Base-by-base conservation (phyloP, 129 eudicot species). In the Chrysanthemum seticuspe region DNA sequence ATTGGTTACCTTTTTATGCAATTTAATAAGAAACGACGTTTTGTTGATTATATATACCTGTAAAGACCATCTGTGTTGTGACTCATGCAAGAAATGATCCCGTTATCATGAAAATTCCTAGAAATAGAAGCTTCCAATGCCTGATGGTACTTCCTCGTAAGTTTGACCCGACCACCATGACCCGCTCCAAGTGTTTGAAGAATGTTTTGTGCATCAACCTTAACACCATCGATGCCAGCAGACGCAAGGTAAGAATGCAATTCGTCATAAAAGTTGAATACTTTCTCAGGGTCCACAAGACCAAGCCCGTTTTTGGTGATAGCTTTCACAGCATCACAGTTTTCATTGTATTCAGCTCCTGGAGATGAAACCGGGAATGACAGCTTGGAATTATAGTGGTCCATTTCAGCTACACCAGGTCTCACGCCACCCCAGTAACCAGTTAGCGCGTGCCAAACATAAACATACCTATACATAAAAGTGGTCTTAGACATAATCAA, bases 401-500 rank as follows among this genome's bases (percentile, higher is more conserved):
- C 89, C 91, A 83, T 83, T 74, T 72, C 90, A 15, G 88, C 72
- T 15, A 74, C 82, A 44, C 89, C 95, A 7, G 95, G 98, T 53
- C 81, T 81, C 47, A 93, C 96, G 71, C 98, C 98, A 1, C 96
- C 98, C 96, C 96, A 93, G 59, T 93, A 93, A 23, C 98, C 98
- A 0, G 87, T 75, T 69, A 93, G 31, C 3, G 98, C 98, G 71
- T 93, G 98, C 98, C 98, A 93, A 59, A 93, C 90, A 71, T 89
- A 93, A 16, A 85, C 96, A 77, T 92, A 86, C 84, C 97, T 91
- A 73, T 61, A 79, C 5, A 48, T 36, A 36, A 36, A 36, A 31
- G 36, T 31, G 36, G 36, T 31, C 36, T 31, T 31, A 36, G 45
- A 36, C 45, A 36, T 36, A 36, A 36, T 6, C 9, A 7, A 36